Evolutionary conservation across 495 filamentous ascomycete genomes (phyloP).

Genomic region (Xylaria scruposa): DNA sequence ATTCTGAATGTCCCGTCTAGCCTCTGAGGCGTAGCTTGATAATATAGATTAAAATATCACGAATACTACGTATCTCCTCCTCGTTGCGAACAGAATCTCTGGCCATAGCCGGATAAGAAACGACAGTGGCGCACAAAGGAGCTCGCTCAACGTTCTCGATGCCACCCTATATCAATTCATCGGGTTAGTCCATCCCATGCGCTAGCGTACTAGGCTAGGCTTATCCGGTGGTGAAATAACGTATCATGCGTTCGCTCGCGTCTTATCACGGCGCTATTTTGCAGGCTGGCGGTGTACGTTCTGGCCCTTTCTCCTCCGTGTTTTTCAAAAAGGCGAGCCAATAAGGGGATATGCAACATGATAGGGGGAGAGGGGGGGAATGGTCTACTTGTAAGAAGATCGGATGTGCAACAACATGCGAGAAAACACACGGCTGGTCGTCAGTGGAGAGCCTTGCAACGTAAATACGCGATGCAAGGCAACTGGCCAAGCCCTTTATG

Average conservation of each 20-base stretch:
- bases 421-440: not conserved
- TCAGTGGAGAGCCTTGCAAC: not conserved
- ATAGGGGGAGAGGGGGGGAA: no score
- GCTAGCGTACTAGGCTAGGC: not conserved
- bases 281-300: not conserved
- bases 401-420: not conserved
- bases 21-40: not conserved
- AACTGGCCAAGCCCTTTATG: not conserved
- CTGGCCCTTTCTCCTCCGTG: not conserved
- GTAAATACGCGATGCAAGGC: not conserved
- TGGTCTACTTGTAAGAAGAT: not conserved
- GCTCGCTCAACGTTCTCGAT: not conserved
- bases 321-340: not conserved
- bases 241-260: not conserved
- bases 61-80: not conserved
- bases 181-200: not conserved
- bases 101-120: not conserved
- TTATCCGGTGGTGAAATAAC: not conserved
- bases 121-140: not conserved
- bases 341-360: not conserved
- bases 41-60: not conserved
- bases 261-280: not conserved
- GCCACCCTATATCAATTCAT: not conserved
- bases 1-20: no score
- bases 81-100: not conserved